Evolutionary conservation across 805 yeast genomes (phyloP).

Genomic region (Starmerella etchellsii): DNA sequence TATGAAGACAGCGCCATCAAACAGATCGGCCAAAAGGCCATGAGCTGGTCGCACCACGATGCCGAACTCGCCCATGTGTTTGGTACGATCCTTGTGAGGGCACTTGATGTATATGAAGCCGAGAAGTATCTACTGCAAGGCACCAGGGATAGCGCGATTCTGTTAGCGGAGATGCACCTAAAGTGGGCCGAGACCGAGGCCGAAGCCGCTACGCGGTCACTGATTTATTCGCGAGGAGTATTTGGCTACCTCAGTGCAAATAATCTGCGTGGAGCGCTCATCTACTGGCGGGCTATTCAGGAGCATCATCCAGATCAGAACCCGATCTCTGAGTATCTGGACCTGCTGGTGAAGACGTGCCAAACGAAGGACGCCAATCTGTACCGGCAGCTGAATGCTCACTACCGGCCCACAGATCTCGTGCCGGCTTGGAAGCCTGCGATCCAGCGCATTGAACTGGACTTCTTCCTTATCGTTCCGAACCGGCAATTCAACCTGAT

Average conservation of each 20-base stretch:
- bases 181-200: conserved; percentile 3
- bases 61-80: conserved; percentile 58
- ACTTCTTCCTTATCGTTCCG: conserved; percentile 46
- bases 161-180: conserved; percentile 35
- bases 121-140: conserved; percentile 63
- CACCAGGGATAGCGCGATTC: conserved; percentile 36
- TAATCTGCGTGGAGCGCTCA: conserved; percentile 47
- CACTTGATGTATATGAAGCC: conserved; percentile 46
- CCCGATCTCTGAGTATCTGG: conserved; percentile 44
- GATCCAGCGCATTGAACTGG: conserved; percentile 43
- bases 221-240: conserved; percentile 44
- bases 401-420: conserved; percentile 32
- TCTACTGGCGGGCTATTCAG: conserved; percentile 26
- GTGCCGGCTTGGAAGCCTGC: conserved; percentile 32
- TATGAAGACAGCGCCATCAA: conserved; percentile 48
- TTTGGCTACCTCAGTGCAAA: conserved; percentile 60
- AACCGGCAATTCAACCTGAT: conserved; percentile 44
- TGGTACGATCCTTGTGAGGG: conserved; percentile 46
- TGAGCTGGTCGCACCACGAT: conserved; percentile 55
- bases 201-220: not conserved
- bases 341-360: conserved; percentile 48
- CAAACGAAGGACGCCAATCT: conserved; percentile 41
- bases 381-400: conserved; percentile 40
- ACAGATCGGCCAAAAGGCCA: conserved; percentile 52
- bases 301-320: conserved; percentile 23